Percentiles rank a stretch among this genome's conserved stretches.
phyloP scores from a whole-genome alignment of 2,329 filamentous ascomycete species.

The Macrophomina tecta region DNA sequence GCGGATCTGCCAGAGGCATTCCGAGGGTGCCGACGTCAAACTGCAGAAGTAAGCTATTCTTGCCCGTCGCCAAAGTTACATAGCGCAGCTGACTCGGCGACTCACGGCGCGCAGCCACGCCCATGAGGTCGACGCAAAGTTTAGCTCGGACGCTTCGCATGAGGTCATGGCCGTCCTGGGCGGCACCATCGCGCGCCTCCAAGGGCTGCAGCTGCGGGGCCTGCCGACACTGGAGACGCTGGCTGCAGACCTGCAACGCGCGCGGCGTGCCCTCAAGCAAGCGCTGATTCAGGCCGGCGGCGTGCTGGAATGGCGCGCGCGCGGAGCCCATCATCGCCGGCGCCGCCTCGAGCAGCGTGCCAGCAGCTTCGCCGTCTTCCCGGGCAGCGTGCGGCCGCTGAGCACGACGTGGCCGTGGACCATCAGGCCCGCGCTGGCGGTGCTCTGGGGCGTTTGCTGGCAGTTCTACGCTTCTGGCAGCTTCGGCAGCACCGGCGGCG shows the following conservation, averaged over 20 bases:
- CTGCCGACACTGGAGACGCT: conserved; percentile 9
- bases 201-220: neutral
- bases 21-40: neutral
- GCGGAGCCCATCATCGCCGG: neutral
- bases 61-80: conserved; percentile 2
- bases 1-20: neutral
- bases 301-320: neutral
- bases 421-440: conserved; percentile 50
- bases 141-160: conserved; percentile 9
- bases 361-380: conserved; percentile 50
- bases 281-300: conserved; percentile 5
- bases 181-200: conserved; percentile 19
- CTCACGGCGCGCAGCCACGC: conserved; percentile 7
- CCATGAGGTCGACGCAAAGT: conserved; percentile 26
- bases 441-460: conserved; percentile 54
- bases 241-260: conserved; percentile 1
- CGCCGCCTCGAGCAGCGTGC: conserved; percentile 30
- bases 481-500: conserved; percentile 4
- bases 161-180: conserved; percentile 13
- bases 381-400: conserved; percentile 38
- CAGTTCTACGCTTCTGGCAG: conserved; percentile 41
- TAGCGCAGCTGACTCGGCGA: conserved; percentile 5
- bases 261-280: conserved; percentile 2
- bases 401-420: conserved; percentile 53
- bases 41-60: conserved; percentile 5